Evolutionary conservation across 2,329 filamentous ascomycete genomes (phyloP), one percentile per base, ranked within the genome.

Genomic region (Fusarium newnesense): DNA sequence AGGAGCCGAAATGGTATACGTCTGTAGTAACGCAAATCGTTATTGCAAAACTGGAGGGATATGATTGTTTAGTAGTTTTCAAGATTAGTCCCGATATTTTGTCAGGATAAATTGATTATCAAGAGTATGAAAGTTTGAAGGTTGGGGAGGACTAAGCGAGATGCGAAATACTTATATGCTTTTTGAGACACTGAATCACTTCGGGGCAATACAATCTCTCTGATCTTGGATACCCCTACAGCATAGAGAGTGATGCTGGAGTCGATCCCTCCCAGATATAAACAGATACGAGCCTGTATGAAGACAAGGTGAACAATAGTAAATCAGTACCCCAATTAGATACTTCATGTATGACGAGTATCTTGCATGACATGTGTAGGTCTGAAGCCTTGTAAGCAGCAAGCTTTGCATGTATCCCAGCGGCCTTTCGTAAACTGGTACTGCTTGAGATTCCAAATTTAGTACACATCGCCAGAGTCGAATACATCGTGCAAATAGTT

Each of bases 211-310:
- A 13, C 9, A 7, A 13, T n/a, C 13, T n/a, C 19, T 24, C 12
- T 2, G 13, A 9, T 42, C 13, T 7, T 16, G 40, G n/a, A 42
- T 16, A 42, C 7, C 8, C 16, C 7, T 9, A 12, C 11, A 24
- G 10, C 9, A 9, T 32, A 18, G 15, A 24, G 16, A 4, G 4
- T 16, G 15, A 9, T n/a, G 4, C 15, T 16, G 4, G 5, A 4
- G 13, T 21, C 5, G 13, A 15, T 15, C 12, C 13, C 18, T 26
- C 18, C 12, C 5, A 4, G 12, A 21, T 5, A 15, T 13, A 9
- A 28, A 19, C 8, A 28, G 11, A 46, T 4, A 13, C 24, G 4
- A 13, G 18, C 3, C 18, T 46, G 24, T 24, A 24, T 24, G 2
- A 19, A 13, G 7, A 2, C 11, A 13, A 19, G 9, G 3, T 37